phyloP scores from a whole-genome alignment of 768 basidiomycete species.

The Tulasnella sp. region DNA sequence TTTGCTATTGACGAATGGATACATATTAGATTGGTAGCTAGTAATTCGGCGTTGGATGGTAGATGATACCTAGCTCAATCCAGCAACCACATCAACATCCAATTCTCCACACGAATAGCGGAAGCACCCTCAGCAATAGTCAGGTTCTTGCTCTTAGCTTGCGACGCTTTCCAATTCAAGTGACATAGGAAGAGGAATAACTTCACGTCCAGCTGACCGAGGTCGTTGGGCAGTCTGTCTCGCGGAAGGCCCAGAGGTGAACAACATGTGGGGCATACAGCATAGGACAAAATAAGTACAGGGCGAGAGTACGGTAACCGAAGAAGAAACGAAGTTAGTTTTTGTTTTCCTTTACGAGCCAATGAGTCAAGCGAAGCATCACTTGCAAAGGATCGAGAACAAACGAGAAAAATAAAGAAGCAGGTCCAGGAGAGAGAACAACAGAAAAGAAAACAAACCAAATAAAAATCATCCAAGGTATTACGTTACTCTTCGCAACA shows the following conservation, averaged over 20 bases:
- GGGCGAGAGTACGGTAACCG: neutral
- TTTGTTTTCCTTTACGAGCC: neutral
- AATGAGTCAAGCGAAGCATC: neutral
- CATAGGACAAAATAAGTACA: constrained; percentile 8
- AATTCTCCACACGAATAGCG: too few species aligned
- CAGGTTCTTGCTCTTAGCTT: too few species aligned
- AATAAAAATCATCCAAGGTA: neutral
- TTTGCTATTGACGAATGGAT: too few species aligned
- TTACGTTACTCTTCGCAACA: constrained; percentile 1
- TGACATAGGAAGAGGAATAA: too few species aligned
- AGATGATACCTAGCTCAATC: too few species aligned
- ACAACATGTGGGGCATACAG: constrained; percentile 2
- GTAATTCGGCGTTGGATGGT: too few species aligned
- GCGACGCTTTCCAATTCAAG: too few species aligned
- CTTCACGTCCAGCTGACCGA: too few species aligned
- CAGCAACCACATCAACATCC: too few species aligned
- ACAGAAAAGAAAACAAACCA: neutral
- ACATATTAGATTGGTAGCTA: too few species aligned
- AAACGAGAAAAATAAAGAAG: neutral
- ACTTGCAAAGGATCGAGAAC: neutral
- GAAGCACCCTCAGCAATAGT: too few species aligned
- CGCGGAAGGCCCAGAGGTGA: neutral
- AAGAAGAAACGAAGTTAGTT: neutral
- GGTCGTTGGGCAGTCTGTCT: too few species aligned
- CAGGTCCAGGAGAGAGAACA: neutral